Conservation (phyloP, 176 grass and related monocot species). For the Calamus simplicifolius region DNA sequence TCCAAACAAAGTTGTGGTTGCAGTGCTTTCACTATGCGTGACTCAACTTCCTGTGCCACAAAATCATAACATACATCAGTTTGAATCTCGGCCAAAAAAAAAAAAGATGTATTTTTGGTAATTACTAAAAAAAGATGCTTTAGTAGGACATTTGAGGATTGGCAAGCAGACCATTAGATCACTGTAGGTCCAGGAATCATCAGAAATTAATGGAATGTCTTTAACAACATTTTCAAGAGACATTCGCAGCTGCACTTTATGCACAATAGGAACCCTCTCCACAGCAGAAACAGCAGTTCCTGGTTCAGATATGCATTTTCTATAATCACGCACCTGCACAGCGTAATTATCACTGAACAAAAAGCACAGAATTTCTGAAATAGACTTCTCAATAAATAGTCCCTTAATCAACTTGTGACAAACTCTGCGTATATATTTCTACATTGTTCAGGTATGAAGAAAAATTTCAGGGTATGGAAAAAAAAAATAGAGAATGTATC, state of each 20-base stretch:
- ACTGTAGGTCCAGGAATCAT: constrained; percentile 98
- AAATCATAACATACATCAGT: background rate
- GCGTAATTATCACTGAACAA: constrained; percentile 18
- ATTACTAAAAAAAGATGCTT: constrained; percentile 25
- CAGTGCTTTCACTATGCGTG: constrained; percentile 81
- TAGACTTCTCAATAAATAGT: no score
- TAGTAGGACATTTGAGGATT: constrained; percentile 1
- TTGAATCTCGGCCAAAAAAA: background rate
- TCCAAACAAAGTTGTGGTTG: constrained; percentile 84
- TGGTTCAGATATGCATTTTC: constrained; percentile 53
- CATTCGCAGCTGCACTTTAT: constrained; percentile 79
- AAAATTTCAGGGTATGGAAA: no score
- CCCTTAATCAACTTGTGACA: no score
- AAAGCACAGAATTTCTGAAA: no score
- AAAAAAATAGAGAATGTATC: no score
- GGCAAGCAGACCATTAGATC: constrained; percentile 71
- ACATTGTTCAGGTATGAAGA: no score
- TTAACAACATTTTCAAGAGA: constrained; percentile 97
- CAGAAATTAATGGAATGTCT: constrained; percentile 70
- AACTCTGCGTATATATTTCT: no score
- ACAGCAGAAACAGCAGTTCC: constrained; percentile 34
- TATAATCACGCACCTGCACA: constrained; percentile 61
- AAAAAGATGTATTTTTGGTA: constrained; percentile 1
- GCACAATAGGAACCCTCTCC: constrained; percentile 47
- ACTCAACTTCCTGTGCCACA: constrained; percentile 65